Base-by-base conservation (phyloP, 2,329 filamentous ascomycete genomes). In the Penicillium sp. region DNA sequence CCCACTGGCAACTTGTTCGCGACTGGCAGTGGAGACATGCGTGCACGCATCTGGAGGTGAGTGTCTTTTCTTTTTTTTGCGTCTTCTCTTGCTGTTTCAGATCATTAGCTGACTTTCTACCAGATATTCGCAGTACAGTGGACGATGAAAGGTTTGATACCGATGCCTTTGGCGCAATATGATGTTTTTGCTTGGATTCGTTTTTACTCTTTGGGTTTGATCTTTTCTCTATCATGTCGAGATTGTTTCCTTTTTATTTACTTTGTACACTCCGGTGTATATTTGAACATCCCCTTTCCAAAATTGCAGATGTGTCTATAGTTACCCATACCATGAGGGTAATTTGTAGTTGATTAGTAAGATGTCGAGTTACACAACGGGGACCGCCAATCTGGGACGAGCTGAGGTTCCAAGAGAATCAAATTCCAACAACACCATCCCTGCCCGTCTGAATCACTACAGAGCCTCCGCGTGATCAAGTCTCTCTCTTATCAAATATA, bases 1-100 rank as follows among this genome's bases (percentile, higher is more conserved):
- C 93, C 93, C 13, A 84, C 82, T 31, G 91, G 90, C 50, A 83
- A 84, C 56, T 86, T 89, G 67, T 99, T 99, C 68, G 93, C 93
- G 34, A 99, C 93, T 4, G 93, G 93, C 54, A 96, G 91, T 60
- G 93, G 93, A 63, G 93, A 99, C 69, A 95, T 95, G 89, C 87
- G 92, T 68, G 93, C 93, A 46, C 86, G 93, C 65, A 97, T 99
- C 74, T 99, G 93, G 93, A 90, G 87, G 63, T 96, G 63, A 60
- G 69, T 64, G 12, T 42, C 37, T 41, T 18, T 22, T 28, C 40
- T 41, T 27, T 19, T 14, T 36, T 22, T 18, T 22, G 25, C 40
- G 39, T 27, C 16, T 14, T 36, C 16, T 22, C 19, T 22, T 22
- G 3, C 28, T 39, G 29, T 22, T 38, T 31, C 19, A 33, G 28